phyloP scores from a whole-genome alignment of 2,329 filamentous ascomycete species.

The Didymosphaeria variabile region DNA sequence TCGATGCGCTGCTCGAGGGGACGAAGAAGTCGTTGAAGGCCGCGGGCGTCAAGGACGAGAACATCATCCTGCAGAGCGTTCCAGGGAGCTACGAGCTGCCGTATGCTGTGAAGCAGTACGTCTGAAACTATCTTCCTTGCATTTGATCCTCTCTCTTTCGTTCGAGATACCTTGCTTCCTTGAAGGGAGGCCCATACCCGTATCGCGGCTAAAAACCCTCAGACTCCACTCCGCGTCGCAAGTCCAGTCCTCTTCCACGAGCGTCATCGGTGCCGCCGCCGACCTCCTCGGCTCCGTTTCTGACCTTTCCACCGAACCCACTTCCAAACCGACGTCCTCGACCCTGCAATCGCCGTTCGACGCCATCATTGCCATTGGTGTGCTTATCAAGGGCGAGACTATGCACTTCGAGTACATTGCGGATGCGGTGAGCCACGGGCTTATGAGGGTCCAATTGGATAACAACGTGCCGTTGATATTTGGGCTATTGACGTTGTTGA shows the following conservation, averaged over 20 bases:
- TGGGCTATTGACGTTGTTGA: conserved; percentile 88
- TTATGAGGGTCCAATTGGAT: conserved; percentile 95
- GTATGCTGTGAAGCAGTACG: conserved; percentile 84
- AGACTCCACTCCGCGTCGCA: conserved; percentile 88
- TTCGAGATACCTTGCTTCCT: neutral
- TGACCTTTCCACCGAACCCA: conserved; percentile 39
- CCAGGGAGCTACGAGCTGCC: conserved; percentile 96
- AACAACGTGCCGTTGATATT: conserved; percentile 89
- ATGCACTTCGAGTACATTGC: conserved; percentile 99
- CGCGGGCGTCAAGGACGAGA: conserved; percentile 83
- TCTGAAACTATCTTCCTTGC: conserved; percentile 10
- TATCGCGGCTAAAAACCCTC: neutral
- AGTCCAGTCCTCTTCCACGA: conserved; percentile 71
- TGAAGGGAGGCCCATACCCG: neutral
- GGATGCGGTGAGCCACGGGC: conserved; percentile 85
- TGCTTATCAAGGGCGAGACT: conserved; percentile 97
- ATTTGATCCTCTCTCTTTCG: too few relatives aligned
- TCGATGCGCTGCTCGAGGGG: conserved; percentile 83
- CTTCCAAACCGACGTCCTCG: conserved; percentile 28
- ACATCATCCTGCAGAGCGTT: conserved; percentile 89
- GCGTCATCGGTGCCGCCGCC: conserved; percentile 72
- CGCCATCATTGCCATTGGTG: conserved; percentile 92
- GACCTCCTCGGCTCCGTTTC: conserved; percentile 54
- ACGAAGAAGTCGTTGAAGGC: conserved; percentile 79
- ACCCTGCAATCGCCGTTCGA: conserved; percentile 75